Conservation (phyloP, 257 asterid genomes). For the Nicotiana obtusifolia region DNA sequence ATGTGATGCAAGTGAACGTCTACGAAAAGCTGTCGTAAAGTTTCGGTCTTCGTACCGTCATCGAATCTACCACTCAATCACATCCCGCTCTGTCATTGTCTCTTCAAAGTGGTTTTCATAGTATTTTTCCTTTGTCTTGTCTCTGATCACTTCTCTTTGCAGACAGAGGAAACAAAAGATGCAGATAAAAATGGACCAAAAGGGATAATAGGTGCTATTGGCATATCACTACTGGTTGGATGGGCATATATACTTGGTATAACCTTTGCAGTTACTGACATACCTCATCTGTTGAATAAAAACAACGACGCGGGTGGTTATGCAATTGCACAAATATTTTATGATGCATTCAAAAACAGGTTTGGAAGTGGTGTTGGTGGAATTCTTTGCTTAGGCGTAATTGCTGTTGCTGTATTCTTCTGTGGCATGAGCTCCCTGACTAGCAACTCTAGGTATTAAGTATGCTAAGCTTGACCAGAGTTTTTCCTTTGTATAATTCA, state of each 20-base stretch:
- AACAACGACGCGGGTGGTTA: conserved; percentile 86
- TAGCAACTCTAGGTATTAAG: conserved; percentile 80
- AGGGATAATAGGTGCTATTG: conserved; percentile 90
- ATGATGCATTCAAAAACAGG: conserved; percentile 63
- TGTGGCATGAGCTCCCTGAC: conserved; percentile 95
- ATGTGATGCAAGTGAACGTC: too few species aligned
- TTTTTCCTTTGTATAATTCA: not conserved
- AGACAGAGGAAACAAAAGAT: conserved; percentile 92
- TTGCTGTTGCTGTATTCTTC: conserved; percentile 83
- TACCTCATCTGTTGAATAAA: conserved; percentile 56
- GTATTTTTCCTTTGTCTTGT: not conserved
- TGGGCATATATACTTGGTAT: conserved; percentile 92
- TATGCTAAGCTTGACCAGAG: not conserved
- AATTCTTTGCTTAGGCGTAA: conserved; percentile 55
- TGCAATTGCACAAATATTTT: conserved; percentile 85
- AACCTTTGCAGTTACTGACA: conserved; percentile 81
- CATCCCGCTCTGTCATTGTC: too few species aligned
- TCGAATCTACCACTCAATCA: too few species aligned
- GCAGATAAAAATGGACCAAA: conserved; percentile 84
- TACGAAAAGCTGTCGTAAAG: too few species aligned
- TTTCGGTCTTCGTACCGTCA: too few species aligned
- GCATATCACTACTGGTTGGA: conserved; percentile 79
- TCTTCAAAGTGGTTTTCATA: not conserved
- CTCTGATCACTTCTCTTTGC: conserved; percentile 17
- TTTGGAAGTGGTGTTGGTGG: conserved; percentile 84